Evolutionary conservation across 768 basidiomycete species (phyloP).

Genomic region (Agrocybe praecox): DNA sequence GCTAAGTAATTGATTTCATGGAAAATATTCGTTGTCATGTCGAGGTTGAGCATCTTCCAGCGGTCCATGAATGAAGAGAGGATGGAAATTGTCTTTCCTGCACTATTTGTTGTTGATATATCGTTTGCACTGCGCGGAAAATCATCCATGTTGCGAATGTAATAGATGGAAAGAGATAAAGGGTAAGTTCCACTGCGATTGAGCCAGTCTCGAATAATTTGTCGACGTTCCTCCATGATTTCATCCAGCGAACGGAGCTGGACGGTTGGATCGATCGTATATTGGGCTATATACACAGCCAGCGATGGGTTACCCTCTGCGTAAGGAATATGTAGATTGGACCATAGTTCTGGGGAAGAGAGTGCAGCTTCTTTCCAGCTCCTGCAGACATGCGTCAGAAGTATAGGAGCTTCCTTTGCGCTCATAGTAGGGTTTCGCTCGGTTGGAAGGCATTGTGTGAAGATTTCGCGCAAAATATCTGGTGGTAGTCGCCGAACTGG

Average conservation of each 20-base stretch:
- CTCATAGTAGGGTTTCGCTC: slow-evolving; percentile 1
- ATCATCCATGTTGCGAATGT: background rate
- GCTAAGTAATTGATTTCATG: too few species aligned
- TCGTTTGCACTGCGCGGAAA: too few species aligned
- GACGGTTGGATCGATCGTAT: background rate
- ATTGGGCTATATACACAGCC: background rate
- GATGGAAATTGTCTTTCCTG: too few species aligned
- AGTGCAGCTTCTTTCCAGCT: slow-evolving; percentile 2
- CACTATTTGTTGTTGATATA: too few species aligned
- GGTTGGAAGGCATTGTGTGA: slow-evolving; percentile 6
- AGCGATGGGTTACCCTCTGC: background rate
- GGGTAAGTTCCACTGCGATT: background rate
- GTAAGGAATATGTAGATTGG: background rate
- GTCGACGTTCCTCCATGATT: background rate
- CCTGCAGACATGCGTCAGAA: slow-evolving; percentile 4
- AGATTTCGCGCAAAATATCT: slow-evolving; percentile 8
- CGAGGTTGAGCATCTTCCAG: too few species aligned
- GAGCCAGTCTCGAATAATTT: background rate
- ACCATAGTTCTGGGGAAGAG: slow-evolving; percentile 4
- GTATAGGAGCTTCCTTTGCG: slow-evolving; percentile 2
- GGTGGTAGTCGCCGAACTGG: slow-evolving; percentile 7
- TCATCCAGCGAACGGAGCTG: too few species aligned
- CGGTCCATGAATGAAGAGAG: too few species aligned
- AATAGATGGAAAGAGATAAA: background rate
- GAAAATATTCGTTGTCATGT: too few species aligned